Evolutionary conservation across 805 yeast genomes (phyloP).

Genomic region (Hanseniaspora vineae): DNA sequence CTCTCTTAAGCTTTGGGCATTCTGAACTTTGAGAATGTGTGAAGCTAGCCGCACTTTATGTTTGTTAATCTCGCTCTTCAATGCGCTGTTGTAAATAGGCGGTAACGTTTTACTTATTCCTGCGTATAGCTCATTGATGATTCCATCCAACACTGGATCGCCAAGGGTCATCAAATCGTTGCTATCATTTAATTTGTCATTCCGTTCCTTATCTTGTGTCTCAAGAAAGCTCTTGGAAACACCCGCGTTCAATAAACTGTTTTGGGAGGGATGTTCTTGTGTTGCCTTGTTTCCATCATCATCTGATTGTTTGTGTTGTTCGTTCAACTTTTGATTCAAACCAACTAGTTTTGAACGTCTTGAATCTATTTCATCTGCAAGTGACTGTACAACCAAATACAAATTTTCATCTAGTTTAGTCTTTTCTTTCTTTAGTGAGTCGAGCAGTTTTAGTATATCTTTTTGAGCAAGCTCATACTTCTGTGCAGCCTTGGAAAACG

Average conservation of each 20-base stretch:
- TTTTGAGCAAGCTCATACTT: not conserved
- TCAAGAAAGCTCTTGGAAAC: too few relatives aligned
- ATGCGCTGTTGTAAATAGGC: not conserved
- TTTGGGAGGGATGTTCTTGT: too few relatives aligned
- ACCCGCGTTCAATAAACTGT: too few relatives aligned
- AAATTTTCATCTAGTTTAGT: not conserved
- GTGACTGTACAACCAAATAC: not conserved
- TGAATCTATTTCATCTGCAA: not conserved
- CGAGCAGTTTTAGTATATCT: not conserved
- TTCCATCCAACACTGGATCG: not conserved
- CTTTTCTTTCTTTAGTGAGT: not conserved
- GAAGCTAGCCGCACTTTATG: constrained; percentile 26
- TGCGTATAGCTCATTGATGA: not conserved
- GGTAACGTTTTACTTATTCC: not conserved
- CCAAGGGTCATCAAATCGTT: not conserved
- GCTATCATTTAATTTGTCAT: not conserved
- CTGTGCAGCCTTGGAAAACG: not conserved
- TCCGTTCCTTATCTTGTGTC: too few relatives aligned
- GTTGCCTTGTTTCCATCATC: not conserved
- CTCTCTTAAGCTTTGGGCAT: constrained; percentile 26
- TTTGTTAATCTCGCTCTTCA: constrained; percentile 15
- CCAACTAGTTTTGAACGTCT: not conserved
- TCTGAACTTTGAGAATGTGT: constrained; percentile 24
- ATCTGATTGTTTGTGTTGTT: not conserved
- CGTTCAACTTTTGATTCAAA: not conserved